Evolutionary conservation across 441 rosid species (phyloP).

Genomic region (Arabidopsis lyrata): DNA sequence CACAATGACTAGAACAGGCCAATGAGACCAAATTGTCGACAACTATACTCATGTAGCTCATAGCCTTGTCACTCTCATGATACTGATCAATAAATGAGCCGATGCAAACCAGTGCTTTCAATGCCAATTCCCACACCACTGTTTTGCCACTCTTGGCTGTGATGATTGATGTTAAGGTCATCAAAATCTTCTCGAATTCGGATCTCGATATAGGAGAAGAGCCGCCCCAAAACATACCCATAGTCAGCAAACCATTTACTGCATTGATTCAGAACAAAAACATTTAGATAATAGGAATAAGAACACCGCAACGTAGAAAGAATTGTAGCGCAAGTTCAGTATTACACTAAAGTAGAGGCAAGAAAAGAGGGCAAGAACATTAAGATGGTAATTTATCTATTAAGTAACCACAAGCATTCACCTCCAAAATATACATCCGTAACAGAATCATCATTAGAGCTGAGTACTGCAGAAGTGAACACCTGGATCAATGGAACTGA

Average conservation of each 20-base stretch:
- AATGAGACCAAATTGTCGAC: conserved; percentile 62
- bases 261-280: conserved; percentile 32
- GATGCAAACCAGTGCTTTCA: conserved; percentile 75
- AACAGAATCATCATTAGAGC: conserved; percentile 43
- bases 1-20: conserved; percentile 52
- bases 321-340: conserved; percentile 1
- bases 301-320: conserved; percentile 19
- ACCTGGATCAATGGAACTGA: conserved; percentile 57
- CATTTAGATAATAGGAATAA: neutral
- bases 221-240: conserved; percentile 68
- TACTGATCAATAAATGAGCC: conserved; percentile 66
- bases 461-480: conserved; percentile 53
- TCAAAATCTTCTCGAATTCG: conserved; percentile 71
- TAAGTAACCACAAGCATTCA: conserved; percentile 45
- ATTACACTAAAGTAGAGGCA: conserved; percentile 10
- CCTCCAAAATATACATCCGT: conserved; percentile 71
- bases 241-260: conserved; percentile 86
- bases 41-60: conserved; percentile 65
- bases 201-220: conserved; percentile 56
- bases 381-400: conserved; percentile 1
- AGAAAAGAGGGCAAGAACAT: conserved; percentile 1
- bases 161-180: conserved; percentile 61
- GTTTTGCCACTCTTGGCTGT: conserved; percentile 53
- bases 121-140: conserved; percentile 67
- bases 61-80: conserved; percentile 63